These are phyloP conservation scores for Immersiporthe knoxdaviesiana DNA, from an alignment of 2,329 filamentous ascomycete genomes.

Conservation along the genomic window DNA sequence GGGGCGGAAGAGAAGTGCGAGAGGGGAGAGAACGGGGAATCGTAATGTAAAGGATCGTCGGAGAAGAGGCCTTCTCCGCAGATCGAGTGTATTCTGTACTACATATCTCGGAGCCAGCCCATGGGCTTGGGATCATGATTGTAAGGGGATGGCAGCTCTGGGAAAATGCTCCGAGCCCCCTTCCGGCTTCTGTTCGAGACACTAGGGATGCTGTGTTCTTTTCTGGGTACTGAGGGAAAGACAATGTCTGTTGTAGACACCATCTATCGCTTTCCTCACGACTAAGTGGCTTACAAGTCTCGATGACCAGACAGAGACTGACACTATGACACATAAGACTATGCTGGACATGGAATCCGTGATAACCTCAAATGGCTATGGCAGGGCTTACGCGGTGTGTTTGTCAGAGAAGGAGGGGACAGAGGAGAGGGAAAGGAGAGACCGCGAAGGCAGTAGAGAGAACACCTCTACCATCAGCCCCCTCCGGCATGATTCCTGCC, in stretches of 20 bases:
- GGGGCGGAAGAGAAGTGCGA: neutral
- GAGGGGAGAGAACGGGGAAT: neutral
- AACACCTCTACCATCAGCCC: neutral
- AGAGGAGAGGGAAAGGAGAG: neutral
- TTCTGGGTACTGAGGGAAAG: neutral
- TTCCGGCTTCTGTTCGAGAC: neutral
- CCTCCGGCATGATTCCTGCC: neutral
- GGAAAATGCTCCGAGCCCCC: neutral
- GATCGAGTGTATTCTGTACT: neutral
- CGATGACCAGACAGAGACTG: neutral
- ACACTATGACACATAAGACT: neutral
- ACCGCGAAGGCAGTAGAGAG: neutral
- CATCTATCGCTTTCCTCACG: no score
- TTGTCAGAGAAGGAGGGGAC: no score
- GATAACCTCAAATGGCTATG: neutral
- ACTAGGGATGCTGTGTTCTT: neutral
- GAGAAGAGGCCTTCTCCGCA: neutral
- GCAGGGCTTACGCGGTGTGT: neutral
- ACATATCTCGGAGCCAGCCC: conserved; percentile 10
- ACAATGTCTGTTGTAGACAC: neutral
- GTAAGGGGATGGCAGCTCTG: neutral
- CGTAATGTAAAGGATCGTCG: neutral
- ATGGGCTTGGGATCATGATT: neutral
- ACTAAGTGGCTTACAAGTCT: neutral
- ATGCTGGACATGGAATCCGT: neutral